Evolutionary conservation across 129 eudicot species (phyloP).

Genomic region (Gnaphalium uliginosum): DNA sequence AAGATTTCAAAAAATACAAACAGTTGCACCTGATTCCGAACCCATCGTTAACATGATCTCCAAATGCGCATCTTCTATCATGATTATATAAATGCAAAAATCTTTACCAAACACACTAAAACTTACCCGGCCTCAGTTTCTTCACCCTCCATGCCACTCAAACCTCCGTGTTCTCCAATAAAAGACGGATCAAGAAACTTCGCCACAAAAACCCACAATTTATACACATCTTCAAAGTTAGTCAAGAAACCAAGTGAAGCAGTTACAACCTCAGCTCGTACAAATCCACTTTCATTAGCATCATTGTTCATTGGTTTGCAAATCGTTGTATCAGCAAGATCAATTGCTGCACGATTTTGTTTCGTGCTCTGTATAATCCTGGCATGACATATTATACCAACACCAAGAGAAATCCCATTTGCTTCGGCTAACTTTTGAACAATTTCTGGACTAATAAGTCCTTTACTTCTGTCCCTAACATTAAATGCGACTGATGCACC

Average conservation of each 20-base stretch:
- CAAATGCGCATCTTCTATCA: constrained; percentile 19
- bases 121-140: constrained; percentile 26
- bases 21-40: constrained; percentile 32
- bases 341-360: constrained; percentile 24
- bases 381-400: constrained; percentile 42
- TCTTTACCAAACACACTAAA: constrained; percentile 20
- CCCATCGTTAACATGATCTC: constrained; percentile 27
- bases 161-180: constrained; percentile 28
- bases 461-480: constrained; percentile 31
- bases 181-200: constrained; percentile 40
- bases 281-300: constrained; percentile 31
- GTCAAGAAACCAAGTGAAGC: constrained; percentile 49
- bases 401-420: constrained; percentile 42
- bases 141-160: constrained; percentile 17
- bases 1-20: constrained; percentile 29
- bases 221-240: constrained; percentile 45
- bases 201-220: constrained; percentile 46
- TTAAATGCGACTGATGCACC: constrained; percentile 48
- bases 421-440: constrained; percentile 40
- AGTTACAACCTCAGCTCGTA: constrained; percentile 44
- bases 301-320: constrained; percentile 37
- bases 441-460: constrained; percentile 39
- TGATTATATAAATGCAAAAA: constrained; percentile 26
- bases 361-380: constrained; percentile 38
- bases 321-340: constrained; percentile 36